Base-by-base conservation (phyloP, 371 early-diverging fungal genomes). In the Mortierella sp. region DNA sequence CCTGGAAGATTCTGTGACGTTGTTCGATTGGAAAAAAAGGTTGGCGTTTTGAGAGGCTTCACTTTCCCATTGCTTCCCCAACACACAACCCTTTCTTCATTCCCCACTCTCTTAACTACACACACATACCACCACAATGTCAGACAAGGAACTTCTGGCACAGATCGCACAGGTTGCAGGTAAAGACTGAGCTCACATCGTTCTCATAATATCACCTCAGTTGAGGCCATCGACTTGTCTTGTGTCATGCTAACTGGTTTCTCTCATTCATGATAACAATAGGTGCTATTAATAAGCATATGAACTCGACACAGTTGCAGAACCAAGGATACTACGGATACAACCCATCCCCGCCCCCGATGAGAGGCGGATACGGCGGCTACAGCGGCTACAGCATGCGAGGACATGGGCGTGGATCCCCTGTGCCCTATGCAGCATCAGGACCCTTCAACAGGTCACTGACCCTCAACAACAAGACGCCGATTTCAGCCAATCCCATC, bases 221-320 rank as follows among this genome's bases (percentile, higher is more conserved):
- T n/a, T n/a, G 7, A 4, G n/a, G n/a, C 48, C 8, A 16, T 22
- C 47, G 4, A 47, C 47, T 47, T 47, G 11, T 5, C 47, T n/a
- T n/a, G n/a, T n/a, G n/a, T n/a, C 47, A 5, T 48, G 16, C 22
- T 61, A 19, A 61, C 61, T 34, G 16, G 29, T 34, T 64, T n/a
- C 16, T 8, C 52, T 16, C 14, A 9, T 45, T 19, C 26, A 45
- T 22, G 5, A 19, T 22, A 61, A 22, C 22, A 0, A 47, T 55
- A 83, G 84, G 84, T 7, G 84, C 84, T 6, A 83, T 83, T 44
- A 83, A 79, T 47, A 83, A 83, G 73, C 84, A 83, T 48, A 66
- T 80, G 70, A 65, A 80, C n/a, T 47, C 70, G 2, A 9, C 70
- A n/a, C 26, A 68, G 1, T 19, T 68, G 1, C 44, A 61, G 37